Base-by-base conservation (phyloP, 805 yeast species). In the Ogataea pignaliae region DNA sequence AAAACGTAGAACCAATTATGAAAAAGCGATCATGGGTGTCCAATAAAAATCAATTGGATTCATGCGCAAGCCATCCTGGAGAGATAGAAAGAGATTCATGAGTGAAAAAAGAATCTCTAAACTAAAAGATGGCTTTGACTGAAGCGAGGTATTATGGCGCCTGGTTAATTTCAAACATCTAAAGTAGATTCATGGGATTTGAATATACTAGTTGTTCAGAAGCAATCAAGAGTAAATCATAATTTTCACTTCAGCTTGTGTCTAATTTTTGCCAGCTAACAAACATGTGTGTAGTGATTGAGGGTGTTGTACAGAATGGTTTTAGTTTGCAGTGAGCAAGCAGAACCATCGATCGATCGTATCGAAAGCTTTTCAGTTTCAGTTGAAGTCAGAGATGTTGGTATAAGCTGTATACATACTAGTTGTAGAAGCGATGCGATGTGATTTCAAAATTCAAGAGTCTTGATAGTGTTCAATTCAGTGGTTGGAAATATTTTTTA, bases 21-120 rank as follows among this genome's bases (percentile, higher is more conserved):
- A 50, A 44, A 58, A 59, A 63, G 71, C 73, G 54, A 30, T 57
- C 75, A 71, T 68, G 75, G 71, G 76, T 71, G 69, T 72, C 76
- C 75, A 45, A n/a, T n/a, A n/a, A 37, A 43, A 43, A 12, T 26
- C 21, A 17, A 11, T 34, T 37, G 74, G 74, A 71, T 55, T 72
- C 75, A 71, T 67, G 75, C 67, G 73, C 72, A 55, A 52, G 51
- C 26, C 26, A 7, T 5, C 4, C 26, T 5, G 51, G 47, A 41
- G 12, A 31, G n/a, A 15, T 15, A 2, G 16, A 33, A 14, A 26
- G n/a, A n/a, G n/a, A n/a, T n/a, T n/a, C n/a, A n/a, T n/a, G n/a
- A n/a, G n/a, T n/a, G n/a, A n/a, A n/a, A n/a, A n/a, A n/a, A n/a
- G n/a, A n/a, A n/a, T n/a, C n/a, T n/a, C n/a, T 8, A 34, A 16